Evolutionary conservation across 768 basidiomycete genomes (phyloP).

Genomic region (Chalciporus pseudorubinellus): DNA sequence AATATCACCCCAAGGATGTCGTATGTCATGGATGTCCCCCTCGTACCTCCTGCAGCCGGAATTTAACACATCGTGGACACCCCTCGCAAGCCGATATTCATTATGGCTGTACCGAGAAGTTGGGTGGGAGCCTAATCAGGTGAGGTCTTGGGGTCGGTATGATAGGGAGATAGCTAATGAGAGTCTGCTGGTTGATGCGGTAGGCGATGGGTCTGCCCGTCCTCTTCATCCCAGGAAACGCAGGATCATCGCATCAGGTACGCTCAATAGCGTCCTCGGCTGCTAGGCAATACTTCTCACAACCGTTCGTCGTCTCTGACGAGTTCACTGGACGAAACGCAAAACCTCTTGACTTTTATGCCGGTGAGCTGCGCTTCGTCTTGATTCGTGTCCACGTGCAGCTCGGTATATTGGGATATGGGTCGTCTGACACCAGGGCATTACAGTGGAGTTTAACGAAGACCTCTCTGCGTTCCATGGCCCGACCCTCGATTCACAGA

Average conservation of each 20-base stretch:
- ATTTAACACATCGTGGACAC: conserved; percentile 69
- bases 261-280: conserved; percentile 94
- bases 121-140: conserved; percentile 73
- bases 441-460: conserved; percentile 87
- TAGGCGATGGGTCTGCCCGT: conserved; percentile 68
- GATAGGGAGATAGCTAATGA: conserved; percentile 9
- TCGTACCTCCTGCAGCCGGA: conserved; percentile 74
- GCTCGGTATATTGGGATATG: background rate
- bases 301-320: conserved; percentile 52
- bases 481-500: conserved; percentile 80
- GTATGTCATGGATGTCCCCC: conserved; percentile 96
- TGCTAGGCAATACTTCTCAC: conserved; percentile 70
- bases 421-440: background rate
- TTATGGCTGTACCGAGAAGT: conserved; percentile 91
- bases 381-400: background rate
- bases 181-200: conserved; percentile 1
- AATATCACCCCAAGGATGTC: conserved; percentile 87
- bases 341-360: conserved; percentile 79
- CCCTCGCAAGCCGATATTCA: conserved; percentile 70
- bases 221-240: conserved; percentile 96
- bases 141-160: conserved; percentile 24
- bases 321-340: conserved; percentile 47
- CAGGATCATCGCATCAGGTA: conserved; percentile 91
- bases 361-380: conserved; percentile 49
- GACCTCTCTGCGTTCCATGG: conserved; percentile 96